phyloP scores from a whole-genome alignment of 352 stramenopile species.

The Phytophthora syringae region DNA sequence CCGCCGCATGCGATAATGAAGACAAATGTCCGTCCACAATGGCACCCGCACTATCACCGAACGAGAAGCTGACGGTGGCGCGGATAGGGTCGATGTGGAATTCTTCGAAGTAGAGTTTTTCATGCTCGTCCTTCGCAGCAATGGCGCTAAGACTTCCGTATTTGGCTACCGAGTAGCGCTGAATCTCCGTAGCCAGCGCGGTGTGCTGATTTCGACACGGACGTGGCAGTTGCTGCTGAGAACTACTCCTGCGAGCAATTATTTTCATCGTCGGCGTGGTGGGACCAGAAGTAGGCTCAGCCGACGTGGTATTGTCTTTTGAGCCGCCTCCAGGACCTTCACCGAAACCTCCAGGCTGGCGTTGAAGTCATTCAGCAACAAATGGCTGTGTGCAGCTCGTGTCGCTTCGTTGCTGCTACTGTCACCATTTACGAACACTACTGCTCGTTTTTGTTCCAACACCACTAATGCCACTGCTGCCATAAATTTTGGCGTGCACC shows the following conservation, averaged over 20 bases:
- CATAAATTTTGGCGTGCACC: conserved; percentile 59
- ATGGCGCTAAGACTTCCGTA: conserved; percentile 42
- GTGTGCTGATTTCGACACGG: conserved; percentile 37
- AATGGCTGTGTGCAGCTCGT: conserved; percentile 49
- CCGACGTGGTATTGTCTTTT: conserved; percentile 64
- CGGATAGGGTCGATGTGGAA: conserved; percentile 87
- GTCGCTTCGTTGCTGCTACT: conserved; percentile 36
- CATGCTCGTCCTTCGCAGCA: conserved; percentile 62
- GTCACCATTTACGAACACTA: conserved; percentile 35
- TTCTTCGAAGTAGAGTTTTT: conserved; percentile 92
- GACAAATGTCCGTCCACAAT: conserved; percentile 68
- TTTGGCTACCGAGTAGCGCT: conserved; percentile 35
- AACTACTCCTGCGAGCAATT: conserved; percentile 34
- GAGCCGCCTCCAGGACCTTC: conserved; percentile 73
- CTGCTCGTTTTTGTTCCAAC: conserved; percentile 25
- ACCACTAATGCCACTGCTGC: conserved; percentile 18
- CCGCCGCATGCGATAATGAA: conserved; percentile 36
- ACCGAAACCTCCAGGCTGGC: conserved; percentile 72
- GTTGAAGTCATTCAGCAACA: conserved; percentile 78
- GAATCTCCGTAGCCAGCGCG: conserved; percentile 41
- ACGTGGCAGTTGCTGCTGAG: conserved; percentile 18
- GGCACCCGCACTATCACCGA: conserved; percentile 66
- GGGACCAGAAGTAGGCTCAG: conserved; percentile 33
- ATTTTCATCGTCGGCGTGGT: conserved; percentile 41
- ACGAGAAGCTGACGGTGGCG: conserved; percentile 87